Percentiles rank a stretch among this genome's conserved stretches.
Evolutionary conservation across 2,329 filamentous ascomycete genomes (phyloP).

Genomic region (Exophiala aquamarina): DNA sequence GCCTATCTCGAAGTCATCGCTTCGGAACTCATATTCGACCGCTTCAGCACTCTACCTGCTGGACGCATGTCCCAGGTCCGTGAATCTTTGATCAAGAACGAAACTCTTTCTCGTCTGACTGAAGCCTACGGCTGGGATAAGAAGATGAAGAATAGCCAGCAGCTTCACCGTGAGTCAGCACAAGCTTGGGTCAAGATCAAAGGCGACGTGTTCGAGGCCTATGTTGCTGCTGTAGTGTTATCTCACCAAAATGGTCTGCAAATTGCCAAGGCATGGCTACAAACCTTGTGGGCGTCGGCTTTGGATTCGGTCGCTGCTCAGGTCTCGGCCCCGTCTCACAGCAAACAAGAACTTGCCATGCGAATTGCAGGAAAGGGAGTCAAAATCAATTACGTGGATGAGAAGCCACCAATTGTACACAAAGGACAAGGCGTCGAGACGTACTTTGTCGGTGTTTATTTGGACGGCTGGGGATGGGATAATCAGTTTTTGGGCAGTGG

Average conservation of each 20-base stretch:
- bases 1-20: slow-evolving; percentile 78
- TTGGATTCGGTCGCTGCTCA: slow-evolving; percentile 44
- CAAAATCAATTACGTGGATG: slow-evolving; percentile 59
- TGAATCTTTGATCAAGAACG: slow-evolving; percentile 77
- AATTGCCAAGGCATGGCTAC: slow-evolving; percentile 69
- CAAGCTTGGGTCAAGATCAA: slow-evolving; percentile 66
- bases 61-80: slow-evolving; percentile 74
- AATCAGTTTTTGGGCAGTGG: slow-evolving; percentile 47
- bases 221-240: slow-evolving; percentile 75
- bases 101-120: slow-evolving; percentile 70
- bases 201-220: slow-evolving; percentile 89
- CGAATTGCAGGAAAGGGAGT: slow-evolving; percentile 59
- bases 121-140: slow-evolving; percentile 69
- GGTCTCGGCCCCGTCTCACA: slow-evolving; percentile 33
- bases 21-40: slow-evolving; percentile 71
- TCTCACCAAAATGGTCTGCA: slow-evolving; percentile 62
- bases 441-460: slow-evolving; percentile 47
- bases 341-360: slow-evolving; percentile 56
- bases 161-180: slow-evolving; percentile 26
- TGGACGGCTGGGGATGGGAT: slow-evolving; percentile 49
- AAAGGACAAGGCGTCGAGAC: slow-evolving; percentile 39
- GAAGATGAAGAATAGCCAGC: slow-evolving; percentile 58
- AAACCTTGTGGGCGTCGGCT: slow-evolving; percentile 68
- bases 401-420: slow-evolving; percentile 35
- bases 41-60: slow-evolving; percentile 63